Evolutionary conservation across 345 rosid genomes (phyloP).

Genomic region (Gossypium ekmanianum): DNA sequence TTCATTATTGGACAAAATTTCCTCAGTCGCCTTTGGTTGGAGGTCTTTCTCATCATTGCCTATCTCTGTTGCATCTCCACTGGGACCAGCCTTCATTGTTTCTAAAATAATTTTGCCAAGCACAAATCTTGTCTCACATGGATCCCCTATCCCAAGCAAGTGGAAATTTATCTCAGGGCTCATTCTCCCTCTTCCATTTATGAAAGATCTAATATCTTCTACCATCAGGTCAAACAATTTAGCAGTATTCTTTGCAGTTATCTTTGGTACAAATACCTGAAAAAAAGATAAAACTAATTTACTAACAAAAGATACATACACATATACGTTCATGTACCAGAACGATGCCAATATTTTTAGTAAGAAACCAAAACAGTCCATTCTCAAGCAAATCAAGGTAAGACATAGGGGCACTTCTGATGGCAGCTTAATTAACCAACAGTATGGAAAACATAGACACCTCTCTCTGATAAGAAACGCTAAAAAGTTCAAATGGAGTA

Average conservation of each 20-base stretch:
- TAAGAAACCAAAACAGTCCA: neutral
- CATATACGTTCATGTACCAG: neutral
- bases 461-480: neutral
- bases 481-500: neutral
- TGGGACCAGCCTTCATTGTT: constrained; percentile 45
- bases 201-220: constrained; percentile 32
- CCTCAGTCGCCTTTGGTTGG: constrained; percentile 9
- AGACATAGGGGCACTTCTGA: neutral
- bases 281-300: neutral
- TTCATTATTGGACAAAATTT: constrained; percentile 17
- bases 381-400: neutral
- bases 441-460: neutral
- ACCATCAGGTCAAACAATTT: constrained; percentile 44
- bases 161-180: constrained; percentile 37
- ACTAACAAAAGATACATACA: neutral
- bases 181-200: constrained; percentile 30
- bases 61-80: constrained; percentile 21
- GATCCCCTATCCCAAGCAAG: constrained; percentile 56
- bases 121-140: constrained; percentile 55
- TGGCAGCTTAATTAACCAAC: neutral
- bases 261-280: constrained; percentile 68
- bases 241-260: constrained; percentile 28
- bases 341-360: neutral
- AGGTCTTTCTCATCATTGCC: constrained; percentile 17
- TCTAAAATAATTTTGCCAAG: constrained; percentile 74